Evolutionary conservation across 331 rosid species (phyloP).

Genomic region (Dryas integrifolia): DNA sequence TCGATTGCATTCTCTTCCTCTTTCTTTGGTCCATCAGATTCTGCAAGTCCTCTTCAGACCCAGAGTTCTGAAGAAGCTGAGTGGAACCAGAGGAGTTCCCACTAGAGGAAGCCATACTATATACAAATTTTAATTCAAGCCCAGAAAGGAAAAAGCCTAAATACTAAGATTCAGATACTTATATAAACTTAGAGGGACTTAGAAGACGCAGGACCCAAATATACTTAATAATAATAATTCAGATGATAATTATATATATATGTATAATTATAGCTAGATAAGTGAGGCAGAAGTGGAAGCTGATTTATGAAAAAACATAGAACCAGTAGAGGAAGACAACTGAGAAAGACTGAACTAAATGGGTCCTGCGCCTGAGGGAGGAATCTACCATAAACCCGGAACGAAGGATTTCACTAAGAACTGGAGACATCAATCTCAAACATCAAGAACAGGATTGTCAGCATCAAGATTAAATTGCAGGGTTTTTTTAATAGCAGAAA

Average conservation of each 20-base stretch:
- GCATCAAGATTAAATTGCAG: conserved; percentile 29
- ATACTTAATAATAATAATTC: neutral
- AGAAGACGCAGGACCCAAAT: conserved; percentile 34
- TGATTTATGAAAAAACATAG: conserved; percentile 69
- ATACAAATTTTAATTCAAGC: neutral
- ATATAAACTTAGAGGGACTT: neutral
- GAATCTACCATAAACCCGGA: conserved; percentile 78
- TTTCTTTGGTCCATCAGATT: conserved; percentile 50
- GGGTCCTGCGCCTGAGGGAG: conserved; percentile 70
- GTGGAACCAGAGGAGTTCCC: conserved; percentile 51
- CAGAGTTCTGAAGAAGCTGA: conserved; percentile 42
- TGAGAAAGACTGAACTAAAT: conserved; percentile 90
- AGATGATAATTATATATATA: neutral
- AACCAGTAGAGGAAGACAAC: conserved; percentile 90
- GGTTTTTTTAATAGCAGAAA: neutral
- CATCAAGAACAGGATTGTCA: conserved; percentile 35
- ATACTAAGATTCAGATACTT: neutral
- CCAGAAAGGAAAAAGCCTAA: neutral
- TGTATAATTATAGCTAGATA: neutral
- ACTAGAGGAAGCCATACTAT: conserved; percentile 52
- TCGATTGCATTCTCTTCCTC: conserved; percentile 66
- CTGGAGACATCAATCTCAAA: conserved; percentile 79
- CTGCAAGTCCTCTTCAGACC: conserved; percentile 55
- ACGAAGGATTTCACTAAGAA: conserved; percentile 82
- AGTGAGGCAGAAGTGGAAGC: conserved; percentile 1